Conservation (phyloP, 129 eudicot genomes). For the sunflower (Helianthus annuus) region DNA sequence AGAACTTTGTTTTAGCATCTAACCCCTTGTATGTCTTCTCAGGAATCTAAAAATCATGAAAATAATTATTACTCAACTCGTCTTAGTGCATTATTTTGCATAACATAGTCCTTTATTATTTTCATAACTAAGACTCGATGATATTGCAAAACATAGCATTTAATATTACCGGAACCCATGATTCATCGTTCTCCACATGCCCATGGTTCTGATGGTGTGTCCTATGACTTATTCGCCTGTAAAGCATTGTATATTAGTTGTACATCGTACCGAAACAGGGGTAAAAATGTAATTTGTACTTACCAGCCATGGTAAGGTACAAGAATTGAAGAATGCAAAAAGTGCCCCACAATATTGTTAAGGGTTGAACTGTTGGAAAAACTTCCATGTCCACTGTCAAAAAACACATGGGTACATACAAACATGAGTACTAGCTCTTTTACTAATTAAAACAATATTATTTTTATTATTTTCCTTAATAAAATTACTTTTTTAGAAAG, state of each 20-base stretch:
- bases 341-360: slow-evolving; percentile 63
- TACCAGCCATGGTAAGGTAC: slow-evolving; percentile 91
- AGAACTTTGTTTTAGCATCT: slow-evolving; percentile 49
- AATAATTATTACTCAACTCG: not conserved
- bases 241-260: slow-evolving; percentile 10
- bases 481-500: no score
- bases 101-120: not conserved
- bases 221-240: slow-evolving; percentile 83
- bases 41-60: slow-evolving; percentile 41
- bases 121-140: not conserved
- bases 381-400: slow-evolving; percentile 77
- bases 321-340: slow-evolving; percentile 75
- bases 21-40: slow-evolving; percentile 59
- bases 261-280: not conserved
- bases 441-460: no score
- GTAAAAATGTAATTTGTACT: slow-evolving; percentile 2
- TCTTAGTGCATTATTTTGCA: not conserved
- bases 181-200: slow-evolving; percentile 74
- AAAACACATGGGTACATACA: slow-evolving; percentile 2
- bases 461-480: no score
- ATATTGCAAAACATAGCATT: not conserved
- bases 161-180: slow-evolving; percentile 82
- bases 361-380: slow-evolving; percentile 56
- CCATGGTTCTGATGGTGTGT: slow-evolving; percentile 93
- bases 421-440: not conserved